phyloP scores from a whole-genome alignment of 1,284 basidiomycete species.

The Xanthoconium separans region DNA sequence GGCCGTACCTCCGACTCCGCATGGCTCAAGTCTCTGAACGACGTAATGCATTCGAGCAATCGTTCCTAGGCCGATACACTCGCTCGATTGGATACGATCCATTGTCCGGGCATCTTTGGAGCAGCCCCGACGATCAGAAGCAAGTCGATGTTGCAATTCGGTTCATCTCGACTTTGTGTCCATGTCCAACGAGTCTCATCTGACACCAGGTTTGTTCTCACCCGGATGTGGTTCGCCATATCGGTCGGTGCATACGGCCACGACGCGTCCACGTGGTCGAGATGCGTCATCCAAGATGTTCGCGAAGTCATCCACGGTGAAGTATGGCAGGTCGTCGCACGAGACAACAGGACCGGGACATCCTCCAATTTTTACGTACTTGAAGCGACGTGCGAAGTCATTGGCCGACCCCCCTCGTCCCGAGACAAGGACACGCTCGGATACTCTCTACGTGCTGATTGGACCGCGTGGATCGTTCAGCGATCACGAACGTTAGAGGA shows the following conservation, averaged over 20 bases:
- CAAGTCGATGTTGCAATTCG: slow-evolving; percentile 57
- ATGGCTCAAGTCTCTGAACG: slow-evolving; percentile 40
- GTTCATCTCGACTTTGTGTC: slow-evolving; percentile 34
- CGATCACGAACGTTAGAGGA: slow-evolving; percentile 15
- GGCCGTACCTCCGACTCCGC: slow-evolving; percentile 65
- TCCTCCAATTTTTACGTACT: slow-evolving; percentile 48
- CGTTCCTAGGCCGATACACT: slow-evolving; percentile 45
- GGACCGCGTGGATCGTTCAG: slow-evolving; percentile 54
- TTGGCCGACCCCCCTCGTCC: slow-evolving; percentile 41
- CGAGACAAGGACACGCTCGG: slow-evolving; percentile 1
- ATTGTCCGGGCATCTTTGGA: slow-evolving; percentile 53
- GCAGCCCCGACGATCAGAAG: slow-evolving; percentile 53
- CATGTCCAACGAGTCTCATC: not conserved
- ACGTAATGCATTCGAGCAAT: slow-evolving; percentile 39
- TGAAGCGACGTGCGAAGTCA: slow-evolving; percentile 67
- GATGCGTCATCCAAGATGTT: slow-evolving; percentile 41
- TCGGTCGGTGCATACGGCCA: slow-evolving; percentile 44
- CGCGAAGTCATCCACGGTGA: slow-evolving; percentile 53
- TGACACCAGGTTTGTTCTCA: slow-evolving; percentile 54
- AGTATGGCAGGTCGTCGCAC: slow-evolving; percentile 55
- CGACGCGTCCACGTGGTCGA: slow-evolving; percentile 34
- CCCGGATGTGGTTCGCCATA: slow-evolving; percentile 59
- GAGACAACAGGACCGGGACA: slow-evolving; percentile 23
- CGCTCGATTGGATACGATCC: slow-evolving; percentile 24
- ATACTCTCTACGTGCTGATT: slow-evolving; percentile 53